Evolutionary conservation across 805 yeast species (phyloP).

Genomic region (Monosporozyma unispora): DNA sequence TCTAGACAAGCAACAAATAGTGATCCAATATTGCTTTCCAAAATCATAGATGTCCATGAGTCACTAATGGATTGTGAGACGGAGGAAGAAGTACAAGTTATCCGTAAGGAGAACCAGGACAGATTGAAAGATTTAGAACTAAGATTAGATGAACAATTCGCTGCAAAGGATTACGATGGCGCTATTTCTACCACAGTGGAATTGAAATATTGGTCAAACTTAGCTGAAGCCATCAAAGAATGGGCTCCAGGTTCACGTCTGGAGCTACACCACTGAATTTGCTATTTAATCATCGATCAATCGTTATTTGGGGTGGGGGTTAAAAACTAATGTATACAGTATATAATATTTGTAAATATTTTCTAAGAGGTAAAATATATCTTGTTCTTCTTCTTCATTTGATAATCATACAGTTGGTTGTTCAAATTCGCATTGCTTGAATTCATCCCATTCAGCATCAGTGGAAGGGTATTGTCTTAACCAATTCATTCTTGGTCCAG

Average conservation of each 20-base stretch:
- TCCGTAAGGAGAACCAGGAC: slow-evolving; percentile 47
- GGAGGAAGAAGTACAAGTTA: slow-evolving; percentile 46
- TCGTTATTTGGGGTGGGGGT: background rate
- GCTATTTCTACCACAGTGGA: slow-evolving; percentile 62
- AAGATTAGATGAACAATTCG: slow-evolving; percentile 40
- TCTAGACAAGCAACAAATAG: slow-evolving; percentile 36
- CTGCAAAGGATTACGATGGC: slow-evolving; percentile 39
- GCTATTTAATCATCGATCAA: background rate
- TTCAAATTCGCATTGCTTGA: slow-evolving; percentile 52
- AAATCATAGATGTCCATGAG: slow-evolving; percentile 79
- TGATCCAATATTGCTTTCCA: slow-evolving; percentile 56
- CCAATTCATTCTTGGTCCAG: slow-evolving; percentile 97
- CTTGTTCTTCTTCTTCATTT: background rate
- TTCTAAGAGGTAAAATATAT: background rate
- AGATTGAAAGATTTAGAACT: slow-evolving; percentile 43
- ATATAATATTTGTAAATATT: background rate
- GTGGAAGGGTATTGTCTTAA: slow-evolving; percentile 67
- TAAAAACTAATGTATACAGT: background rate
- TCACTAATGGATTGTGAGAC: slow-evolving; percentile 55
- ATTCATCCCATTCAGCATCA: slow-evolving; percentile 53
- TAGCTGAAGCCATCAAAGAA: slow-evolving; percentile 61
- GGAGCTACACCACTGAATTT: slow-evolving; percentile 48
- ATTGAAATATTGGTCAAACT: slow-evolving; percentile 77
- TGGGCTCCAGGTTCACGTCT: slow-evolving; percentile 67
- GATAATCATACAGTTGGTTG: slow-evolving; percentile 35